These are phyloP conservation scores for Diplodia mutila DNA, from an alignment of 2,329 filamentous ascomycete genomes.

Conservation along the genomic window DNA sequence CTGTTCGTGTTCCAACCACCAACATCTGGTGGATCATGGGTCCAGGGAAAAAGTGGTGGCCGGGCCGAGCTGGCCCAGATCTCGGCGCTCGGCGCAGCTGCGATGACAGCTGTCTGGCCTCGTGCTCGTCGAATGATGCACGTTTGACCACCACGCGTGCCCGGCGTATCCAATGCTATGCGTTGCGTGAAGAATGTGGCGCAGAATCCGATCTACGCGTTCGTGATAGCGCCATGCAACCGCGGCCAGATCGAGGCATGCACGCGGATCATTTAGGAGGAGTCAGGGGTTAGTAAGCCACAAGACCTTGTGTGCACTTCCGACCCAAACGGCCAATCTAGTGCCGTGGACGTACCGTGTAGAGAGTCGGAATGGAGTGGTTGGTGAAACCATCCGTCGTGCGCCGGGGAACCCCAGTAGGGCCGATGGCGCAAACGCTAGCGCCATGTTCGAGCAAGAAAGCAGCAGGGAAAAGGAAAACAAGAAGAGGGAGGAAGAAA, in stretches of 20 bases:
- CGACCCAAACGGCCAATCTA: neutral
- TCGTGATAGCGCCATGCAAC: neutral
- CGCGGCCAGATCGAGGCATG: neutral
- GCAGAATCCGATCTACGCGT: neutral
- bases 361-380: neutral
- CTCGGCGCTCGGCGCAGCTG: constrained; percentile 11
- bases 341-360: neutral
- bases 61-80: neutral
- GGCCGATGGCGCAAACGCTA: neutral
- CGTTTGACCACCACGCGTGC: constrained; percentile 4
- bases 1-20: neutral
- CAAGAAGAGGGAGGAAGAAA: neutral
- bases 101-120: constrained; percentile 9
- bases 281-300: neutral
- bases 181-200: neutral
- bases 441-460: neutral
- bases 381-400: neutral
- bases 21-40: constrained; percentile 12
- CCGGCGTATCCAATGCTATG: neutral
- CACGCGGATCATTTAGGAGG: neutral
- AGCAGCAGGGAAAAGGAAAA: neutral
- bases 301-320: neutral
- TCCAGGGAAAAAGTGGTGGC: constrained; percentile 7
- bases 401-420: neutral
- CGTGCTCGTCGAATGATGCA: constrained; percentile 12